Evolutionary conservation across 352 stramenopile species (phyloP), one percentile per base, ranked within the genome.

Genomic region (Sclerospora graminicola): DNA sequence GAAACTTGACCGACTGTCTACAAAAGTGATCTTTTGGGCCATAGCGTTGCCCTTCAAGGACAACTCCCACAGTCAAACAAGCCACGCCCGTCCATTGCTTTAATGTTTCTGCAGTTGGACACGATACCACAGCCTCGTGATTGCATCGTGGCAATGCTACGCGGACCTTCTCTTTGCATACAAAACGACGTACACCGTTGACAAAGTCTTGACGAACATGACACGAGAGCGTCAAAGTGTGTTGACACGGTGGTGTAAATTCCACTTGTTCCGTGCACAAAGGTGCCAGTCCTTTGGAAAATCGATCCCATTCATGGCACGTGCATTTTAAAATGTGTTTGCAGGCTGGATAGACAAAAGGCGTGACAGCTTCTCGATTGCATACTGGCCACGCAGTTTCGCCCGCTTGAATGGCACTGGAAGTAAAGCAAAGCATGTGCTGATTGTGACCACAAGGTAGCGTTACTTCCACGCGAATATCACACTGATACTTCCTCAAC

Each of bases 1-100:
- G 51, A 55, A 93, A 89, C 13, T 40, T 79, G 0, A 89, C 70
- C 8, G 26, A 49, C 30, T 68, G 50, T 8, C 59, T 66, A 45
- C 83, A 95, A 18, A 62, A 66, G 34, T 86, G 69, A 36, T 92
- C 83, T 40, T 84, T 73, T 16, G 62, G 36, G 1, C 79, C 83
- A 39, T 89, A 94, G 1, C 21, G 27, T 11, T 60, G 35, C 9
- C 77, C 66, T 54, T 93, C 81, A 34, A 65, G 28, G 13, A 94
- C 68, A 14, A 78, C 20, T 8, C 56, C 57, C 15, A 75, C 52
- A 2, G 54, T 73, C 23, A 63, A 41, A 48, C 13, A 58, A 8
- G 33, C 34, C 16, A 33, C 29, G 1, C 78, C 77, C 15, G 23
- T 55, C 83, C 83, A 93, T 4, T 60, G 18, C 0, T 58, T 53